A percentile compares a stretch with the other conserved stretches of the same genome.
These are phyloP conservation scores for Citrus trifoliata DNA, from an alignment of 345 rosid genomes.

Conservation along the genomic window DNA sequence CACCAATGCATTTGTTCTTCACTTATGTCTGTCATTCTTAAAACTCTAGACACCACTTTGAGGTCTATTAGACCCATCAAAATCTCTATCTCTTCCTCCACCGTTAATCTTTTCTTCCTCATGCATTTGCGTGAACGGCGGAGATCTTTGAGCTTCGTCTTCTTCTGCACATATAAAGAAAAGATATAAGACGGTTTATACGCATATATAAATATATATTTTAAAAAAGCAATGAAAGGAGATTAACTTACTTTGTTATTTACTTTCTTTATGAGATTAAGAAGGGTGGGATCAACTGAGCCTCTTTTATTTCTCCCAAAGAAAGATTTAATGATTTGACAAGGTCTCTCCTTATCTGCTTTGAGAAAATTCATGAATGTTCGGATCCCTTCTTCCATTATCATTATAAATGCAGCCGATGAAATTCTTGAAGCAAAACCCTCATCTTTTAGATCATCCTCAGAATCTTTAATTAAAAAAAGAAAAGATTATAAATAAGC, in stretches of 20 bases:
- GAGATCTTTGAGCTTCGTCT: slow-evolving; percentile 74
- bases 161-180: slow-evolving; percentile 51
- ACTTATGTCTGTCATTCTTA: slow-evolving; percentile 64
- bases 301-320: slow-evolving; percentile 60
- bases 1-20: slow-evolving; percentile 94
- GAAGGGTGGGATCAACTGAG: slow-evolving; percentile 81
- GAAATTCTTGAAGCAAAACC: slow-evolving; percentile 68
- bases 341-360: slow-evolving; percentile 79
- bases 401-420: slow-evolving; percentile 70
- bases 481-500: background rate
- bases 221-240: background rate
- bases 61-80: slow-evolving; percentile 88
- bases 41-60: slow-evolving; percentile 86
- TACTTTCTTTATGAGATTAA: slow-evolving; percentile 77
- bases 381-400: slow-evolving; percentile 90
- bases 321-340: slow-evolving; percentile 65
- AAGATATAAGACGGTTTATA: too few species aligned
- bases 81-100: slow-evolving; percentile 83
- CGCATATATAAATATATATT: too few species aligned
- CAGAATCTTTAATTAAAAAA: slow-evolving; percentile 42
- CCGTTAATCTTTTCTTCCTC: slow-evolving; percentile 58
- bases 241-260: slow-evolving; percentile 63
- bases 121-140: slow-evolving; percentile 65
- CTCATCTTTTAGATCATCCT: slow-evolving; percentile 61
- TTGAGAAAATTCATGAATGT: slow-evolving; percentile 93